These are phyloP conservation scores for Gymnopilus junonius DNA, from an alignment of 768 basidiomycete genomes.

Conservation along the genomic window DNA sequence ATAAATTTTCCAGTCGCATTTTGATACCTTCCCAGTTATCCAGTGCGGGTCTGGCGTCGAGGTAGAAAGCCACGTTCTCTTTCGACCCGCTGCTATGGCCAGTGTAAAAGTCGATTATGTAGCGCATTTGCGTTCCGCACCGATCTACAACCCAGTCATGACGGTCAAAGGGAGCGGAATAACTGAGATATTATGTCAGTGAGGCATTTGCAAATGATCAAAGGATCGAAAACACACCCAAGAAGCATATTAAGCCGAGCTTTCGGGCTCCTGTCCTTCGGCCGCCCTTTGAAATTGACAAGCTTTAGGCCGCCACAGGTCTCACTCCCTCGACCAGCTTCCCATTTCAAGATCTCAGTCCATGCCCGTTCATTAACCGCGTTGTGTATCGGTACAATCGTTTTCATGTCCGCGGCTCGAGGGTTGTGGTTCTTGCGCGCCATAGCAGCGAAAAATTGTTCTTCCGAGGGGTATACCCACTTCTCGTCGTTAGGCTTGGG, in stretches of 20 bases:
- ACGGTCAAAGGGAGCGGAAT: constrained; percentile 92
- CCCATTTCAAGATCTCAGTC: constrained; percentile 84
- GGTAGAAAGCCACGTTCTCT: constrained; percentile 80
- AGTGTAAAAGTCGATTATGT: constrained; percentile 98
- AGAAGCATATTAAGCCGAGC: constrained; percentile 83
- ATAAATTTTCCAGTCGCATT: constrained; percentile 73
- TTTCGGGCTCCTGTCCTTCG: constrained; percentile 77
- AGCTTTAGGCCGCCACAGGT: constrained; percentile 81
- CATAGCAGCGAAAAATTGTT: constrained; percentile 99
- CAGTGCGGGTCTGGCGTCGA: constrained; percentile 93
- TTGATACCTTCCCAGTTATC: constrained; percentile 94
- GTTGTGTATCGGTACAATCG: constrained; percentile 98
- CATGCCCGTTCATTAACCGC: constrained; percentile 97
- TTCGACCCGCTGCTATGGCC: constrained; percentile 59
- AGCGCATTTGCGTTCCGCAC: constrained; percentile 86
- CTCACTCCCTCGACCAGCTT: constrained; percentile 78
- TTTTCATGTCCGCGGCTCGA: constrained; percentile 86
- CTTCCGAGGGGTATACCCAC: constrained; percentile 98
- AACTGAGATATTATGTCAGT: constrained; percentile 51
- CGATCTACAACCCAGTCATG: constrained; percentile 98
- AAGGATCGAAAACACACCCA: constrained; percentile 62
- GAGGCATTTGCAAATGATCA: not conserved
- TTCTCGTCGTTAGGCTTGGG: constrained; percentile 72
- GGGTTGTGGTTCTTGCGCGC: constrained; percentile 93
- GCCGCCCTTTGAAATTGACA: constrained; percentile 90